These are phyloP conservation scores for Hymenoscyphus scutula DNA, from an alignment of 2,329 filamentous ascomycete genomes.

Conservation along the genomic window DNA sequence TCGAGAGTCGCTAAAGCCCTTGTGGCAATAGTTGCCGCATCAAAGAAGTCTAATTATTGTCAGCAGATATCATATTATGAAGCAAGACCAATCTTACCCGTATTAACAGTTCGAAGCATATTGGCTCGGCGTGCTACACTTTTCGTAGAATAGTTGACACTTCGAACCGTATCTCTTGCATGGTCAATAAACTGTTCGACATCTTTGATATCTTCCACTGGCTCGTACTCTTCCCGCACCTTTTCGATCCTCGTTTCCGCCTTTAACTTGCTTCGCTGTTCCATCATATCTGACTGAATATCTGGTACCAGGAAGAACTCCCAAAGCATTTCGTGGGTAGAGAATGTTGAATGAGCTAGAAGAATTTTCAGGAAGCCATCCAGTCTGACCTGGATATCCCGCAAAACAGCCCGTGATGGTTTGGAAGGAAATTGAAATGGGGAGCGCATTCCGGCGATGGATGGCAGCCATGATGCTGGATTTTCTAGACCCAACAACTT, in stretches of 20 bases:
- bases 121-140: conserved; percentile 79
- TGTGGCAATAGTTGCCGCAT: conserved; percentile 58
- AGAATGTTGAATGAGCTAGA: conserved; percentile 84
- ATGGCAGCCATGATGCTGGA: conserved; percentile 91
- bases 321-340: conserved; percentile 97
- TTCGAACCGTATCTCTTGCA: conserved; percentile 83
- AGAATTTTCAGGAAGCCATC: conserved; percentile 87
- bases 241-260: conserved; percentile 79
- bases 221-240: conserved; percentile 84
- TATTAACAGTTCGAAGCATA: conserved; percentile 62
- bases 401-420: conserved; percentile 80
- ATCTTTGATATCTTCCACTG: conserved; percentile 78
- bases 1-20: conserved; percentile 53
- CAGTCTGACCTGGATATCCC: conserved; percentile 81
- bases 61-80: conserved; percentile 27
- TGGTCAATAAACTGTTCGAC: conserved; percentile 92
- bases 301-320: conserved; percentile 98
- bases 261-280: conserved; percentile 82
- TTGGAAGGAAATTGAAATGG: conserved; percentile 93
- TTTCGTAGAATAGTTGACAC: conserved; percentile 79
- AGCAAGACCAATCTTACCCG: conserved; percentile 47
- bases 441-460: conserved; percentile 72
- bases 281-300: conserved; percentile 85
- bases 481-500: conserved; percentile 83
- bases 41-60: conserved; percentile 59